Conservation (phyloP, 306 rosid species). For the Rubus parviflorus region DNA sequence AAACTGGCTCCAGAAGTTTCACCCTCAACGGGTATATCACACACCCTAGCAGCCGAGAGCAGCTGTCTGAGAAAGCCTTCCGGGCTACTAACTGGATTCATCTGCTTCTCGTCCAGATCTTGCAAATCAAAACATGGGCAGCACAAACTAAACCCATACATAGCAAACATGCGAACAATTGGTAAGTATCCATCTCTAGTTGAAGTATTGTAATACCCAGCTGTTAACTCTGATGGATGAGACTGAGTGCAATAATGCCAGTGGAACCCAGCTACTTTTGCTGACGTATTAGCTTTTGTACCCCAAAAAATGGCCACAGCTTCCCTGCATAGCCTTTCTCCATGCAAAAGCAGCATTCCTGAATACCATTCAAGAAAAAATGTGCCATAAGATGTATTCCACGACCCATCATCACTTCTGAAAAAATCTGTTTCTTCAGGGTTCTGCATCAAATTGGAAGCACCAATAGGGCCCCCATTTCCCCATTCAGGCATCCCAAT, state of each 20-base stretch:
- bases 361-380: slow-evolving; percentile 94
- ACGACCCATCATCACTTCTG: slow-evolving; percentile 53
- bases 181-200: slow-evolving; percentile 75
- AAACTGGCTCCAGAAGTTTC: slow-evolving; percentile 55
- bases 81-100: slow-evolving; percentile 63
- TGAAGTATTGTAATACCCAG: slow-evolving; percentile 78
- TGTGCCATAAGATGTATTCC: slow-evolving; percentile 61
- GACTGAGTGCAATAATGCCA: slow-evolving; percentile 66
- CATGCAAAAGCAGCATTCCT: slow-evolving; percentile 74
- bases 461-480: slow-evolving; percentile 61
- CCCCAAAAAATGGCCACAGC: slow-evolving; percentile 80
- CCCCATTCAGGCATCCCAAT: slow-evolving; percentile 82
- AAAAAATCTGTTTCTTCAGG: slow-evolving; percentile 53
- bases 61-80: slow-evolving; percentile 83
- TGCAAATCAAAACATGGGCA: slow-evolving; percentile 84
- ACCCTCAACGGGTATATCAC: slow-evolving; percentile 76
- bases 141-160: slow-evolving; percentile 68
- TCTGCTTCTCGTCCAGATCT: slow-evolving; percentile 46
- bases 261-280: slow-evolving; percentile 71
- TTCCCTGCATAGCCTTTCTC: slow-evolving; percentile 78
- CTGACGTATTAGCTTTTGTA: slow-evolving; percentile 55
- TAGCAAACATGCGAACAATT: slow-evolving; percentile 67
- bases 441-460: slow-evolving; percentile 56
- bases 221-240: slow-evolving; percentile 84
- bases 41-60: slow-evolving; percentile 71